Evolutionary conservation across 768 basidiomycete genomes (phyloP).

Genomic region (Tulasnella sp.): DNA sequence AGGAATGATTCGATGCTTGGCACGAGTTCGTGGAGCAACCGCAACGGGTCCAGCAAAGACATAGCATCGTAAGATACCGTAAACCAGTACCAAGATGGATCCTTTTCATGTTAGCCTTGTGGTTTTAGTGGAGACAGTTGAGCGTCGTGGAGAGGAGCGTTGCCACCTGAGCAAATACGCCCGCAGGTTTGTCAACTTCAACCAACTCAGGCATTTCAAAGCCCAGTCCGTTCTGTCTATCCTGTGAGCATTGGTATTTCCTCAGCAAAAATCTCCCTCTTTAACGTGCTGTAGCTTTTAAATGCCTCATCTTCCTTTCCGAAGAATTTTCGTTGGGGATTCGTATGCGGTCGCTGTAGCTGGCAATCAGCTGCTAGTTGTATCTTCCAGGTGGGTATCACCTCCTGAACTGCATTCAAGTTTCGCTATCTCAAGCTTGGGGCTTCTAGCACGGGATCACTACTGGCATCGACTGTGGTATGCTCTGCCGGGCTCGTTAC

Average conservation of each 20-base stretch:
- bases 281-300: not conserved
- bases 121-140: not conserved
- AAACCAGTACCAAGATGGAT: too few species aligned
- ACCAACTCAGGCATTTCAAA: not conserved
- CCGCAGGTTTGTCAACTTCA: not conserved
- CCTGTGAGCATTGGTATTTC: not conserved
- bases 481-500: constrained; percentile 3
- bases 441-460: not conserved
- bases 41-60: too few species aligned
- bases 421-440: not conserved
- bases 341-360: constrained; percentile 20
- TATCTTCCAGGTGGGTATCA: constrained; percentile 1
- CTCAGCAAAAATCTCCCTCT: not conserved
- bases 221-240: not conserved
- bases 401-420: not conserved
- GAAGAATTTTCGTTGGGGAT: constrained; percentile 8
- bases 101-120: too few species aligned
- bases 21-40: too few species aligned
- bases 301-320: constrained; percentile 25
- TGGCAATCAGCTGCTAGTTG: constrained; percentile 20
- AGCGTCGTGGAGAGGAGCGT: not conserved
- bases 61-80: too few species aligned
- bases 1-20: too few species aligned
- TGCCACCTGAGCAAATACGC: not conserved
- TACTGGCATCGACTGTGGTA: not conserved